Evolutionary conservation across 2,329 filamentous ascomycete genomes (phyloP), one percentile per base, ranked within the genome.

Genomic region (Aspergillus intermedius): DNA sequence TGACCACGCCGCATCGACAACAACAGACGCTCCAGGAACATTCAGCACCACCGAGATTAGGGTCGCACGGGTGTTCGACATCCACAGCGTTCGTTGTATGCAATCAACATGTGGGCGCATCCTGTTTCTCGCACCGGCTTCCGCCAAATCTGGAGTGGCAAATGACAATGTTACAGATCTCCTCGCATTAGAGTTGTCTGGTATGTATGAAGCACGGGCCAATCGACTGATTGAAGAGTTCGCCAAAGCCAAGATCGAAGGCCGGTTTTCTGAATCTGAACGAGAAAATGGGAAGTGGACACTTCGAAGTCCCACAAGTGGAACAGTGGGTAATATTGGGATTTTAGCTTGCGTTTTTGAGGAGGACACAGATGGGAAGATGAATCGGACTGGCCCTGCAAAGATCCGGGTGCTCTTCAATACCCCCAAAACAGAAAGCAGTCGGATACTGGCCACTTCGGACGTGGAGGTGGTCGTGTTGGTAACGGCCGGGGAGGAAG

Each of bases 161-260:
- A 47, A 54, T 41, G 60, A 60, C 12, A 59, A 52, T 5, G 57
- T 56, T 5, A 49, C 57, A 8, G 65, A 83, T 2, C 76, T 84
- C 9, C 77, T 84, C 25, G 86, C 82, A 52, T 86, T 95, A 61
- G 69, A 86, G 37, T 77, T 95, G 1, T 80, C 84, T 45, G 87
- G 88, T 46, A 72, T 79, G 6, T 91, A 91, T 59, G 87, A 95
- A 62, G 84, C 83, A 22, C 91, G 84, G 64, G 88, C 86, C 1
- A 74, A 77, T 15, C 87, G 85, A 52, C 84, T 88, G 69, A 82
- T 83, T 23, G 91, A 97, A 68, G 93, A 97, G 55, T 77, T 96
- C 10, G 82, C 84, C 43, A 94, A 91, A 70, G 90, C 91, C 7
- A 83, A 85, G 54, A 82, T 96, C 12, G 91, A 96, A 68, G 86